These are phyloP conservation scores for Teratosphaeria viscida DNA, from an alignment of 2,329 filamentous ascomycete species.

Conservation along the genomic window DNA sequence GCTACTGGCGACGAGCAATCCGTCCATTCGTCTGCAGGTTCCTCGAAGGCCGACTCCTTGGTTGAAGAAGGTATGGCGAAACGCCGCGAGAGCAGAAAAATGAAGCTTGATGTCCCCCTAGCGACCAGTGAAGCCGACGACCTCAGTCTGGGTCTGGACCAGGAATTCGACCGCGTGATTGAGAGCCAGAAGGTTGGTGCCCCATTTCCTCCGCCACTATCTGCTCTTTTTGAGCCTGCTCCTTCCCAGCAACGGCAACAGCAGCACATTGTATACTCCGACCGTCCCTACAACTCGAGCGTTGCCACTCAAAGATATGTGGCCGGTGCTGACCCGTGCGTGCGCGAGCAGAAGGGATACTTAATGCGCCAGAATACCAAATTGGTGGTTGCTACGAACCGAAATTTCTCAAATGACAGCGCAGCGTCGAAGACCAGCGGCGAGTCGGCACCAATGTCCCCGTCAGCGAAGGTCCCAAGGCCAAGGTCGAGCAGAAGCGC, in stretches of 20 bases:
- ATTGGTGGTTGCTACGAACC: constrained; percentile 78
- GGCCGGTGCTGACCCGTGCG: constrained; percentile 33
- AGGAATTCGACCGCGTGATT: constrained; percentile 90
- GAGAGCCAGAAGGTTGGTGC: constrained; percentile 86
- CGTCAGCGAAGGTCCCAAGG: constrained; percentile 31
- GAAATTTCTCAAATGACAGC: constrained; percentile 36
- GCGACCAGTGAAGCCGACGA: constrained; percentile 64
- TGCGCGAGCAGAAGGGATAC: constrained; percentile 79
- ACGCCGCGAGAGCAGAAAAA: constrained; percentile 2
- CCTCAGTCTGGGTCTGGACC: constrained; percentile 74
- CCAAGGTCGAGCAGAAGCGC: constrained; percentile 43
- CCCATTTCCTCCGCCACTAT: constrained; percentile 21
- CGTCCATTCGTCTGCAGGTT: constrained; percentile 17
- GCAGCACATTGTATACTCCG: not conserved
- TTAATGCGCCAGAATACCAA: constrained; percentile 98
- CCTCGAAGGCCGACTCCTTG: constrained; percentile 18
- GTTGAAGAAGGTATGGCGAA: constrained; percentile 9
- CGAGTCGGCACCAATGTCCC: constrained; percentile 37
- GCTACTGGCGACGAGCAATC: not conserved
- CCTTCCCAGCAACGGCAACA: constrained; percentile 1
- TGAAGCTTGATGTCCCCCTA: constrained; percentile 51
- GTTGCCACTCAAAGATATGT: not conserved
- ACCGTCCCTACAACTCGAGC: not conserved
- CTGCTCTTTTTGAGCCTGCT: constrained; percentile 5
- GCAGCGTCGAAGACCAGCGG: constrained; percentile 32